phyloP scores from a whole-genome alignment of 2,329 filamentous ascomycete species.

The Fusarium caatingaense region DNA sequence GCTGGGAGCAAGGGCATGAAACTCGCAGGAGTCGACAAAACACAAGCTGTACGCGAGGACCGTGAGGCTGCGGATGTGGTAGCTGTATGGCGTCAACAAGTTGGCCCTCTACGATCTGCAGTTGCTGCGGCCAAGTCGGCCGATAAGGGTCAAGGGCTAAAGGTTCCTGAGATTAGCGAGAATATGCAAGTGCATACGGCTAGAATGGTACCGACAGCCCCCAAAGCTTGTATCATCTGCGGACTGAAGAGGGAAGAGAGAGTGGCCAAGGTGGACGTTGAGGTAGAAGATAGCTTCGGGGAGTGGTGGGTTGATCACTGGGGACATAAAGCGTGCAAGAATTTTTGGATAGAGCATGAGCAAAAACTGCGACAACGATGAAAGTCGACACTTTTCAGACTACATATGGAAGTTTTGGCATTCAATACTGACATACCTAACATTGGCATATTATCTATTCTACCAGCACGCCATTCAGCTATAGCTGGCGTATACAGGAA shows the following conservation, averaged over 20 bases:
- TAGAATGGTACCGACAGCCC: slow-evolving; percentile 78
- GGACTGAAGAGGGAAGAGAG: slow-evolving; percentile 90
- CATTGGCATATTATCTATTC: background rate
- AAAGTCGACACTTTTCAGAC: background rate
- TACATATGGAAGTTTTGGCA: background rate
- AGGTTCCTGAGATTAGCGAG: slow-evolving; percentile 77
- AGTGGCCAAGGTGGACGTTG: slow-evolving; percentile 77
- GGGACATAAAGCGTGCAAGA: slow-evolving; percentile 81
- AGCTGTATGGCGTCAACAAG: slow-evolving; percentile 77
- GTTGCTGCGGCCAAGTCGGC: slow-evolving; percentile 74
- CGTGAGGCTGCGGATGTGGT: slow-evolving; percentile 84
- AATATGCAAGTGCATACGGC: slow-evolving; percentile 74
- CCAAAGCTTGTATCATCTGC: slow-evolving; percentile 84
- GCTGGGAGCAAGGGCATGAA: slow-evolving; percentile 89
- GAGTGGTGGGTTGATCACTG: slow-evolving; percentile 97
- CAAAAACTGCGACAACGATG: slow-evolving; percentile 75
- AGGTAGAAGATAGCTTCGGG: slow-evolving; percentile 89
- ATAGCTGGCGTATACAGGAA: background rate
- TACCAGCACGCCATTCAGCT: background rate
- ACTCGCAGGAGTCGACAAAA: slow-evolving; percentile 84
- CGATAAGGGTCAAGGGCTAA: slow-evolving; percentile 60
- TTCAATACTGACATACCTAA: background rate
- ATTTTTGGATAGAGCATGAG: slow-evolving; percentile 87
- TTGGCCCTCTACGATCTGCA: slow-evolving; percentile 79
- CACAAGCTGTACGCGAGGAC: slow-evolving; percentile 84